These are phyloP conservation scores for Diospyros lotus DNA, from an alignment of 148 eudicot species.

Conservation along the genomic window DNA sequence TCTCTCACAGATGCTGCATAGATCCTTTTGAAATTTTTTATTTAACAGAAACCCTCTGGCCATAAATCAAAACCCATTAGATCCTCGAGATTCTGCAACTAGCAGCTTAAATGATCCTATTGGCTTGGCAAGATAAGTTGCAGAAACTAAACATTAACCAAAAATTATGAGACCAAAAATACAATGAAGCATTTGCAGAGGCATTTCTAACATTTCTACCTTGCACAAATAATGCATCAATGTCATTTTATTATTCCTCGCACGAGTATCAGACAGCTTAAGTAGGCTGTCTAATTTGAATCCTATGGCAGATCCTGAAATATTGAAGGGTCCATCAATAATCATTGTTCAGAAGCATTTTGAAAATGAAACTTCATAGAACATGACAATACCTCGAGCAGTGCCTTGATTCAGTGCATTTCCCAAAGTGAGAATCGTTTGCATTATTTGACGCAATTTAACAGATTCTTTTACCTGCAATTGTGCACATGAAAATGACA, in stretches of 20 bases:
- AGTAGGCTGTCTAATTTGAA: conserved; percentile 98
- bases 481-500: not conserved
- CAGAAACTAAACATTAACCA: not conserved
- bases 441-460: conserved; percentile 94
- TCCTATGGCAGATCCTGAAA: conserved; percentile 89
- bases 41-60: not conserved
- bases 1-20: no score
- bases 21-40: not conserved
- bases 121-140: not conserved
- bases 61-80: not conserved
- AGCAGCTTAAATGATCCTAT: not conserved
- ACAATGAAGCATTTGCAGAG: not conserved
- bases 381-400: conserved; percentile 67
- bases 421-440: conserved; percentile 93
- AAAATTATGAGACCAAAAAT: conserved; percentile 9
- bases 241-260: conserved; percentile 94
- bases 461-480: conserved; percentile 80
- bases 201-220: conserved; percentile 34
- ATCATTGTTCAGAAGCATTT: not conserved
- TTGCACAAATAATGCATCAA: conserved; percentile 97
- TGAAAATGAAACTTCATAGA: conserved; percentile 4
- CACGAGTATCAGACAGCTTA: conserved; percentile 95
- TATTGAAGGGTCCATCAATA: conserved; percentile 9
- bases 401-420: conserved; percentile 99
- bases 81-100: not conserved